phyloP scores from a whole-genome alignment of 2,329 filamentous ascomycete species.

The Emmonsiellopsis sp. region DNA sequence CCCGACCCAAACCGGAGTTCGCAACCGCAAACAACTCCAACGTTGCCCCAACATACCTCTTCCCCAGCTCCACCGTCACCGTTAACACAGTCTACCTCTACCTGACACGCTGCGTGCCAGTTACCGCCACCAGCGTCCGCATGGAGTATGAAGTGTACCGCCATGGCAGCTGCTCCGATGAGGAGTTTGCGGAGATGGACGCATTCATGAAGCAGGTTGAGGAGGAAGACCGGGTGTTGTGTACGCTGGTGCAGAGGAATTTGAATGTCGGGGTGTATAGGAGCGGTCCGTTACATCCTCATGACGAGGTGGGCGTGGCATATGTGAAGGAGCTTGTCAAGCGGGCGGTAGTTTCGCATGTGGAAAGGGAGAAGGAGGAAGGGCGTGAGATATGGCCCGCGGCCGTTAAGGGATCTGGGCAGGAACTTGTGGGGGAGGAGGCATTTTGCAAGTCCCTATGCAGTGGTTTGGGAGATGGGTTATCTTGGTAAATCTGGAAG shows the following conservation, averaged over 20 bases:
- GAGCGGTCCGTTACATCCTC: slow-evolving; percentile 54
- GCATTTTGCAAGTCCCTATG: not conserved
- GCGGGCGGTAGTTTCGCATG: slow-evolving; percentile 40
- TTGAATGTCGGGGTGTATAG: slow-evolving; percentile 52
- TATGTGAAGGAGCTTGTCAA: slow-evolving; percentile 47
- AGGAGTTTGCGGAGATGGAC: slow-evolving; percentile 48
- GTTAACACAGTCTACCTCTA: slow-evolving; percentile 19
- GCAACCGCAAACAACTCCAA: slow-evolving; percentile 37
- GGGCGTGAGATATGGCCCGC: slow-evolving; percentile 45
- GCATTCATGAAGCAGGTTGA: slow-evolving; percentile 55
- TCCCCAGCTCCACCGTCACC: slow-evolving; percentile 23
- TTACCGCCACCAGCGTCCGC: slow-evolving; percentile 38
- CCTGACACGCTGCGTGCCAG: slow-evolving; percentile 35
- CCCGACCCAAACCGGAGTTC: slow-evolving; percentile 13
- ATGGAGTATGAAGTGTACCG: slow-evolving; percentile 57
- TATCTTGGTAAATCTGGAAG: not conserved
- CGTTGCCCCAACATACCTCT: slow-evolving; percentile 24
- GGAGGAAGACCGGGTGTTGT: slow-evolving; percentile 56
- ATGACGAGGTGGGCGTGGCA: slow-evolving; percentile 49
- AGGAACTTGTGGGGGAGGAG: not conserved
- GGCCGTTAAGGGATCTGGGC: slow-evolving; percentile 9
- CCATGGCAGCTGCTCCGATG: slow-evolving; percentile 50
- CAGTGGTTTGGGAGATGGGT: not conserved
- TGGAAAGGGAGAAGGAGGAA: slow-evolving; percentile 36
- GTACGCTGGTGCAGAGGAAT: slow-evolving; percentile 50